Evolutionary conservation across 2,329 filamentous ascomycete genomes (phyloP).

Genomic region (Oidium heveae): DNA sequence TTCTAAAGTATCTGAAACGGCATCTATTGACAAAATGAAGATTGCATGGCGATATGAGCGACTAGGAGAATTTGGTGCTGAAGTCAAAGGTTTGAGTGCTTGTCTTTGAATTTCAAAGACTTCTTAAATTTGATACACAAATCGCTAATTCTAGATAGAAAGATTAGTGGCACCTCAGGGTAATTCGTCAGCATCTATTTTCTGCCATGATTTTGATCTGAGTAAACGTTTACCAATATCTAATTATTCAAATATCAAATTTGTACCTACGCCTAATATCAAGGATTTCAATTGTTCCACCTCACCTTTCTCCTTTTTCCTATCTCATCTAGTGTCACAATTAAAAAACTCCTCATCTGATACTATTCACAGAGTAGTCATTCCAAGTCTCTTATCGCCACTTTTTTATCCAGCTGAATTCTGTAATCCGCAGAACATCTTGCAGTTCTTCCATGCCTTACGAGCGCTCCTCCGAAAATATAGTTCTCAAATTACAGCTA

Average conservation of each 20-base stretch:
- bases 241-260: conserved; percentile 24
- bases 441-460: conserved; percentile 62
- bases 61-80: conserved; percentile 42
- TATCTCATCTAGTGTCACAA: conserved; percentile 29
- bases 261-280: conserved; percentile 19
- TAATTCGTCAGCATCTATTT: conserved; percentile 13
- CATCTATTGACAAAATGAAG: conserved; percentile 61
- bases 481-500: conserved; percentile 35
- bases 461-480: conserved; percentile 49
- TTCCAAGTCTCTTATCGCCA: conserved; percentile 76
- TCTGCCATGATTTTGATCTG: conserved; percentile 52
- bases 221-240: conserved; percentile 36
- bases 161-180: neutral
- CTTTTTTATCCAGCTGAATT: conserved; percentile 48
- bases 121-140: neutral
- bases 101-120: neutral
- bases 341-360: conserved; percentile 30
- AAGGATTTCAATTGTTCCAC: conserved; percentile 12
- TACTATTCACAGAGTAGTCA: conserved; percentile 51
- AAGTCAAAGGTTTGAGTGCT: conserved; percentile 18
- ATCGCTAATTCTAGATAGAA: neutral
- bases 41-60: conserved; percentile 96
- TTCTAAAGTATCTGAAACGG: conserved; percentile 16
- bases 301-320: conserved; percentile 37
- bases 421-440: conserved; percentile 42